Percentiles rank a stretch among this genome's conserved stretches.
Conservation (phyloP, 805 yeast genomes). For the Saccharomyces jurei region DNA sequence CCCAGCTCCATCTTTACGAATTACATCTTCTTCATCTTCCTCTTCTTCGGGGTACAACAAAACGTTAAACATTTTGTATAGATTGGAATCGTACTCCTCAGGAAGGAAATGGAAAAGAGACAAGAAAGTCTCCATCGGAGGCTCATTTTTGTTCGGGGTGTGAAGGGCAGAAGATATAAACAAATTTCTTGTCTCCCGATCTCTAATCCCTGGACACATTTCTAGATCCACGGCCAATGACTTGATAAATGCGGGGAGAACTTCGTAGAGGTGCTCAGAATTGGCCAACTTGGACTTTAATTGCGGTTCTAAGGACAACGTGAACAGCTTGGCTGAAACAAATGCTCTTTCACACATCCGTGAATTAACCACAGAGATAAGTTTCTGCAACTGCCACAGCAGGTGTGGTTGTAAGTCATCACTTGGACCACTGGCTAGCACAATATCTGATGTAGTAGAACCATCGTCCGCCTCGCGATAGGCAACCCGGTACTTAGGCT, state of each 20-base stretch:
- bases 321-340: constrained; percentile 16
- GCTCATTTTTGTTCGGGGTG: constrained; percentile 13
- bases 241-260: constrained; percentile 24
- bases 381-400: constrained; percentile 24
- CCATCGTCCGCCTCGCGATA: constrained; percentile 2
- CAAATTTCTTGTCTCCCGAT: constrained; percentile 8
- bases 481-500: constrained; percentile 9
- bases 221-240: constrained; percentile 15
- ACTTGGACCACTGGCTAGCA: neutral
- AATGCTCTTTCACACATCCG: constrained; percentile 18
- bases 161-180: constrained; percentile 27
- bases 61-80: constrained; percentile 29
- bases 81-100: constrained; percentile 27
- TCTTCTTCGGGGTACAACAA: constrained; percentile 24
- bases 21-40: constrained; percentile 2
- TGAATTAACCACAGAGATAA: constrained; percentile 18
- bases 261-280: constrained; percentile 25
- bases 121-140: constrained; percentile 18
- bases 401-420: constrained; percentile 17
- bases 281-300: constrained; percentile 14
- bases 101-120: constrained; percentile 28
- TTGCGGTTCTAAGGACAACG: constrained; percentile 15
- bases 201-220: constrained; percentile 13
- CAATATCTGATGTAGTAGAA: neutral
- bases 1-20: neutral